phyloP scores from a whole-genome alignment of 305 asterid genomes.

The Fraxinus albicans region DNA sequence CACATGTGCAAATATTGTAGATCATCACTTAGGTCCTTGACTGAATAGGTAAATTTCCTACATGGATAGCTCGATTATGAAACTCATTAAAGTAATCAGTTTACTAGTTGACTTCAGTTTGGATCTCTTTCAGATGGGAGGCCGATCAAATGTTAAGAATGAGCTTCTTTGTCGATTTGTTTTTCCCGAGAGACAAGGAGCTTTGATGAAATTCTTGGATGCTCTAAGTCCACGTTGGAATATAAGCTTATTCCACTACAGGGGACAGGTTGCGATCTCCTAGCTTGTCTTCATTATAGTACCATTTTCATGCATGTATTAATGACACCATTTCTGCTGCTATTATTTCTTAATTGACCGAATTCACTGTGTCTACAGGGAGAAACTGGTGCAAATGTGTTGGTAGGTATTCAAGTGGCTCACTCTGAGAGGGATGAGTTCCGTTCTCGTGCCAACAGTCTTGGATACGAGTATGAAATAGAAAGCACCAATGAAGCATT shows the following conservation, averaged over 20 bases:
- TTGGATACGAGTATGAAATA: conserved; percentile 69
- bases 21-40: background rate
- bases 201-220: conserved; percentile 83
- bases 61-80: background rate
- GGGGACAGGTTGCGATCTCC: conserved; percentile 59
- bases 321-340: background rate
- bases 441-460: conserved; percentile 50
- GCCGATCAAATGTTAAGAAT: conserved; percentile 69
- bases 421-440: conserved; percentile 67
- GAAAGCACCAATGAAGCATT: conserved; percentile 72
- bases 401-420: conserved; percentile 84
- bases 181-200: conserved; percentile 92
- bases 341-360: background rate
- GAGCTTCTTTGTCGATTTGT: conserved; percentile 84
- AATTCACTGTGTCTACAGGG: conserved; percentile 46
- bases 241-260: conserved; percentile 90
- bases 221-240: conserved; percentile 95
- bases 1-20: background rate
- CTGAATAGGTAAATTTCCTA: background rate
- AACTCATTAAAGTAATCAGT: background rate
- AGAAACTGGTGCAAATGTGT: conserved; percentile 85
- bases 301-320: background rate
- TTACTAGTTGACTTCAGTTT: conserved; percentile 8
- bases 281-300: background rate
- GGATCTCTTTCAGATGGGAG: conserved; percentile 75